Base-by-base conservation (phyloP, 2,329 filamentous ascomycete genomes). In the Dactylonectria macrodidyma region DNA sequence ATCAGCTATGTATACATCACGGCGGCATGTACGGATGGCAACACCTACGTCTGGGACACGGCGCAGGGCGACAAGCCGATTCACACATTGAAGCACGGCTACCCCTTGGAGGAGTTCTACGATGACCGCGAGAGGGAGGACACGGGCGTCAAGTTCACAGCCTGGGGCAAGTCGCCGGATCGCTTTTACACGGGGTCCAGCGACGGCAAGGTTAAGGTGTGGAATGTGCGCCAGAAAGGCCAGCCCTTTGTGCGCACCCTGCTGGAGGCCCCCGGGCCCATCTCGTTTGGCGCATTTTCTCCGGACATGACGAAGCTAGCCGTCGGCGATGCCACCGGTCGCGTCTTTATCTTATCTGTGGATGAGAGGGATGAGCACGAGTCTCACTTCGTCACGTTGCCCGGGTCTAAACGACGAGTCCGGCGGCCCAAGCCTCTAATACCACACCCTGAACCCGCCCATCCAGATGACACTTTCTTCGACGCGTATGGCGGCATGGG, bases 101-200 rank as follows among this genome's bases (percentile, higher is more conserved):
- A 79, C 44, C 83, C 80, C 0, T 70, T 83, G 2, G 81, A 84
- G 12, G 79, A 81, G 34, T 79, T 83, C 38, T 68, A 79, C 4
- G 82, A 82, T 1, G 83, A 88, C 44, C 78, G 86, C 12, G 88
- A 89, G 65, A 79, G 81, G 9, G 87, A 88, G 58, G 90, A 91
- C 65, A 86, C 87, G 0, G 90, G 90, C 2, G 88, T 91, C 48
- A 91, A 91, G 73, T 91, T 92, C 70, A 86, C 86, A 0, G 85
- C 88, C 4, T 92, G 89, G 90, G 89, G 88, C 1, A 84, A 81
- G 16, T 87, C 85, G 0, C 77, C 82, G 0, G 87, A 90, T 62
- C 84, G 89, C 0, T 84, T 92, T 50, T 92, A 91, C 70, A 91
- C 89, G 0, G 90, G 89, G 1, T 88, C 88, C 0, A 91, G 89